A percentile compares a stretch with the other conserved stretches of the same genome.
These are phyloP conservation scores for Tillandsia fasciculata DNA, from an alignment of 176 grass and related monocot genomes.

Conservation along the genomic window DNA sequence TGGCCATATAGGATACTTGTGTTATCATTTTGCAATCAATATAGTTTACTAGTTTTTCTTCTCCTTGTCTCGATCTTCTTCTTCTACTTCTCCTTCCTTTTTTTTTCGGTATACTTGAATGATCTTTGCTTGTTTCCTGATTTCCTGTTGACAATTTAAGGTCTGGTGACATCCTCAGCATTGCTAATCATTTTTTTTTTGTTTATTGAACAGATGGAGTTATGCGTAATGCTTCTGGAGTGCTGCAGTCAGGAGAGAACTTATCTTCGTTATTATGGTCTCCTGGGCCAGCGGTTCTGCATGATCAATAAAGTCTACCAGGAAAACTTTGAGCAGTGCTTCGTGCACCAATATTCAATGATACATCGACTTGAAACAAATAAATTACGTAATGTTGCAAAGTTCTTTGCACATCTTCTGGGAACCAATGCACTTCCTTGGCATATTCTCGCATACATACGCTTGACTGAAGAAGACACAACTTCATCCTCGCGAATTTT, in stretches of 20 bases:
- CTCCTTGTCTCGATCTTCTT: neutral
- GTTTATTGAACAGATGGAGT: constrained; percentile 62
- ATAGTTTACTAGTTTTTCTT: no score
- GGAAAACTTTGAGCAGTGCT: constrained; percentile 93
- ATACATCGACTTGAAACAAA: constrained; percentile 89
- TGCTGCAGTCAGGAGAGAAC: constrained; percentile 97
- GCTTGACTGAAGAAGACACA: constrained; percentile 93
- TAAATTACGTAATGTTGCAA: constrained; percentile 88
- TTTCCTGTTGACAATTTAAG: neutral
- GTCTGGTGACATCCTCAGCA: no score
- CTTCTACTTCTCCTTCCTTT: neutral
- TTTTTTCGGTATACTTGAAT: constrained; percentile 6
- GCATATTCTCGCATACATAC: constrained; percentile 84
- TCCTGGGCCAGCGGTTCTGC: constrained; percentile 86
- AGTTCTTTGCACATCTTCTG: constrained; percentile 90
- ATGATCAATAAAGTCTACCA: constrained; percentile 91
- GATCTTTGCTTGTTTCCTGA: constrained; percentile 3
- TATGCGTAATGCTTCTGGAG: constrained; percentile 90
- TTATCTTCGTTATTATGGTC: constrained; percentile 83
- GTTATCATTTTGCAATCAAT: no score
- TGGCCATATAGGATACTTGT: no score
- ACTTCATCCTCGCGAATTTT: constrained; percentile 94
- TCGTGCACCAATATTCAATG: constrained; percentile 95
- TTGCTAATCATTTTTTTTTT: neutral
- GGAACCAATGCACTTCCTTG: constrained; percentile 78